A percentile compares a stretch with the other conserved stretches of the same genome.
Evolutionary conservation across 306 rosid genomes (phyloP).

Genomic region (Rosa chinensis): DNA sequence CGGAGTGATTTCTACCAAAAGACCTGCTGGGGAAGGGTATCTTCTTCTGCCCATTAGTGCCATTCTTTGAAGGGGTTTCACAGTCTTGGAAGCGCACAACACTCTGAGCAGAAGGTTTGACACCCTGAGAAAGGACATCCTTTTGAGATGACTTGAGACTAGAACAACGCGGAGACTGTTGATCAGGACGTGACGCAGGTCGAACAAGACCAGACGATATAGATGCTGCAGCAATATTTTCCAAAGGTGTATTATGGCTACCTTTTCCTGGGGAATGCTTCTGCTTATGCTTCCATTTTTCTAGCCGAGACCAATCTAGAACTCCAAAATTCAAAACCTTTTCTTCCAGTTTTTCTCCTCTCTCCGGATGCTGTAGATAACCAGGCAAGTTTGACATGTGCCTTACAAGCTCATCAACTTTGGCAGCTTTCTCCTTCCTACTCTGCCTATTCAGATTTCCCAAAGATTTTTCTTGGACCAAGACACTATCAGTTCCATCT

Average conservation of each 20-base stretch:
- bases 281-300: conserved; percentile 73
- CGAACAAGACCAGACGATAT: conserved; percentile 25
- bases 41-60: conserved; percentile 38
- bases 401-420: conserved; percentile 80
- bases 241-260: conserved; percentile 33
- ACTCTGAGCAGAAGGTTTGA: conserved; percentile 35
- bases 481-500: conserved; percentile 30
- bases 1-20: conserved; percentile 37
- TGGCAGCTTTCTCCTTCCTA: conserved; percentile 37
- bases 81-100: conserved; percentile 37
- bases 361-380: conserved; percentile 63
- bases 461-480: conserved; percentile 17
- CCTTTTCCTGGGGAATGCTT: conserved; percentile 31
- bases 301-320: conserved; percentile 81
- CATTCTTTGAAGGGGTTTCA: conserved; percentile 36
- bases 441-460: conserved; percentile 28
- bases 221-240: conserved; percentile 32
- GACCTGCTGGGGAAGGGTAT: conserved; percentile 35
- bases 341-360: conserved; percentile 49
- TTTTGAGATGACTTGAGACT: conserved; percentile 36
- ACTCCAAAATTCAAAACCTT: conserved; percentile 89
- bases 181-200: conserved; percentile 29
- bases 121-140: conserved; percentile 30
- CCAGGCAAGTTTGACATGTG: conserved; percentile 86
- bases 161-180: conserved; percentile 34